Evolutionary conservation across 192 early-diverging fungal species (phyloP), one percentile per base, ranked within the genome.

Genomic region (Dissophora globulifera): DNA sequence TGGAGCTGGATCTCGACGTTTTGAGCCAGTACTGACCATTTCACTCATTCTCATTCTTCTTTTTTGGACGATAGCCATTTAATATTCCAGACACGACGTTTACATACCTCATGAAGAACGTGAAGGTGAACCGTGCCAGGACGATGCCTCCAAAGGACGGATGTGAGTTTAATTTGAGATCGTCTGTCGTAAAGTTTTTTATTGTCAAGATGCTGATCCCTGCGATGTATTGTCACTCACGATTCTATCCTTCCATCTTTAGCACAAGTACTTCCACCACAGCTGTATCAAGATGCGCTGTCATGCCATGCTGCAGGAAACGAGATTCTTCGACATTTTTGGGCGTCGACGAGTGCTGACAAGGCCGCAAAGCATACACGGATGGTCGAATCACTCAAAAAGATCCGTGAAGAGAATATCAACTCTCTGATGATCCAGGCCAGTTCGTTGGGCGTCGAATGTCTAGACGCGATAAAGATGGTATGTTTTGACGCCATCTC

Each of bases 291-390:
- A 25, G 69, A 79, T 29, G 54, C 84, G 9, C 26, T 80, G 17
- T 54, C 60, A 11, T 84, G 81, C 48, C 83, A 87, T 50, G 79
- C 83, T 20, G 78, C 83, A 2, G 80, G 81, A 19, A 87, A 84
- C 47, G 85, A 87, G 45, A 81, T 85, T 31, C 62, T 87, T 22
- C 67, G 84, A 13, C 86, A 87, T 67, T 87, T 85, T 32, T 87
- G 84, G 84, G 59, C 86, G 9, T 85, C 84, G 0, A 75, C 65
- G 25, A 58, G 66, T 31, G 55, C 78, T 2, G 83, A 87, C 38
- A 79, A 79, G 57, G 54, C 67, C 8, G 78, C 78, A 7, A 87
- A 87, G 41, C 82, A 87, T 45, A 25, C 31, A 1, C 70, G 84
- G 7, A 84, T 87, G 82, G 54, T 83, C 4, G 82, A 85, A 22